A percentile compares a stretch with the other conserved stretches of the same genome.
Conservation (phyloP, 257 asterid species). For the Leonotis leonurus region DNA sequence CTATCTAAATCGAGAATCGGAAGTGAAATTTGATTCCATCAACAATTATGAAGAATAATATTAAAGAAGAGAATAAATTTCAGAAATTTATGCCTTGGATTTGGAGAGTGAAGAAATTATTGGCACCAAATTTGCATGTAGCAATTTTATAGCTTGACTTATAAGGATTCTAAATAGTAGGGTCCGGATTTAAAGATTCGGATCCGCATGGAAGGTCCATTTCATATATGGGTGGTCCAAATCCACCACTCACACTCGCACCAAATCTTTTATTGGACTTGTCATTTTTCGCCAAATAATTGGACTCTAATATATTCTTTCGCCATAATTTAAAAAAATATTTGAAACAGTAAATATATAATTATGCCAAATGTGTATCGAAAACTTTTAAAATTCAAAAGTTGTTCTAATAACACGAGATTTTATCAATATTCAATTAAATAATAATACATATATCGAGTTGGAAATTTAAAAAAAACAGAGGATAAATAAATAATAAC, state of each 20-base stretch:
- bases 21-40: conserved; percentile 15
- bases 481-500: too few relatives aligned
- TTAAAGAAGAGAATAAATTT: conserved; percentile 5
- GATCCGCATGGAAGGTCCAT: conserved; percentile 24
- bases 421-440: not conserved
- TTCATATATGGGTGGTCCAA: conserved; percentile 15
- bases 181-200: conserved; percentile 25
- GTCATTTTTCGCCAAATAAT: conserved; percentile 26
- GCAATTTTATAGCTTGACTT: conserved; percentile 23
- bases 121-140: conserved; percentile 9
- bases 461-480: too few relatives aligned
- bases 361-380: too few relatives aligned
- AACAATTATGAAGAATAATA: conserved; percentile 3
- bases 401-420: not conserved
- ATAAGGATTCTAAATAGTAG: conserved; percentile 18
- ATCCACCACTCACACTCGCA: too few relatives aligned
- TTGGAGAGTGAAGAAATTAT: conserved; percentile 9
- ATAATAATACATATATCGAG: too few relatives aligned
- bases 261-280: conserved; percentile 10
- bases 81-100: not conserved
- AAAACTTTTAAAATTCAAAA: too few relatives aligned
- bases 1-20: not conserved
- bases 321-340: not conserved
- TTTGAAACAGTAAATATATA: not conserved
- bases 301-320: conserved; percentile 11